phyloP scores from a whole-genome alignment of 768 basidiomycete genomes.

The Royoungia palumana region DNA sequence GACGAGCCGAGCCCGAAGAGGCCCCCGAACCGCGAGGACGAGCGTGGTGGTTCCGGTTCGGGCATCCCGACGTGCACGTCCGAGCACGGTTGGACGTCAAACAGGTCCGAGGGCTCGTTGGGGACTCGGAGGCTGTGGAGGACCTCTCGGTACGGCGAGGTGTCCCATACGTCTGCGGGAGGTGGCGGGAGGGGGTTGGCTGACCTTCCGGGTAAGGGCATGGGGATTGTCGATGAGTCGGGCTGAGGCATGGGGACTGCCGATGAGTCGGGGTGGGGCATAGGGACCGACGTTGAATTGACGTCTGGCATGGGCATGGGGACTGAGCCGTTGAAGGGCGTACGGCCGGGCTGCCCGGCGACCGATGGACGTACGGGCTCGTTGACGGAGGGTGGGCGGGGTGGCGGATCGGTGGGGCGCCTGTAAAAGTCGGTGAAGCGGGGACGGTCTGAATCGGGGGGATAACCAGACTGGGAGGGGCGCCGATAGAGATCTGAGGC shows the following conservation, averaged over 20 bases:
- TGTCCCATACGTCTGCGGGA: conserved; percentile 57
- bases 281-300: not conserved
- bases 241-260: not conserved
- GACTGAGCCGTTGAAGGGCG: conserved; percentile 5
- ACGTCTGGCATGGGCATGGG: conserved; percentile 3
- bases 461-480: too few species aligned
- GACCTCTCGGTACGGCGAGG: conserved; percentile 53
- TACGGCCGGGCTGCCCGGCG: conserved; percentile 9
- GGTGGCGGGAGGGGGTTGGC: conserved; percentile 62
- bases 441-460: conserved; percentile 13
- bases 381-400: not conserved
- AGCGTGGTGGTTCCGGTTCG: conserved; percentile 16
- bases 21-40: conserved; percentile 16
- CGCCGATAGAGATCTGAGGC: too few species aligned
- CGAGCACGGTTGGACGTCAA: conserved; percentile 6
- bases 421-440: conserved; percentile 30
- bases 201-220: not conserved
- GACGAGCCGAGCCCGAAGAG: conserved; percentile 25
- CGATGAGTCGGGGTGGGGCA: not conserved
- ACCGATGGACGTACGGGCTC: conserved; percentile 6
- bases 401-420: conserved; percentile 13
- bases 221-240: too few species aligned
- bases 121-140: conserved; percentile 51
- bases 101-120: conserved; percentile 32
- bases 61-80: conserved; percentile 3